Evolutionary conservation across 345 rosid genomes (phyloP).

Genomic region (Rhodamnia argentea): DNA sequence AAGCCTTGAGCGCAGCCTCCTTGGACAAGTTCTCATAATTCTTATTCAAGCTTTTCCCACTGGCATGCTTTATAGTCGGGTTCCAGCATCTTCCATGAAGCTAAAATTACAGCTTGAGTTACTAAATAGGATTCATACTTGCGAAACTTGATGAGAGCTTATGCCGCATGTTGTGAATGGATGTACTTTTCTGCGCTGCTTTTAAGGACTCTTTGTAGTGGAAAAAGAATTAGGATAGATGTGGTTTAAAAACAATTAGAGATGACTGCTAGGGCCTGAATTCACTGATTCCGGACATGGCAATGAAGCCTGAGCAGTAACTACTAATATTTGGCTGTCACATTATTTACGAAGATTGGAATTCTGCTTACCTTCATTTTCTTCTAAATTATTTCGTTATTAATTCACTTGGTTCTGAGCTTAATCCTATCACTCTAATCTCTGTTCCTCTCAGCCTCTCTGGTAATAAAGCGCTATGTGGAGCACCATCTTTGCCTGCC

Average conservation of each 20-base stretch:
- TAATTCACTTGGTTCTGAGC: neutral
- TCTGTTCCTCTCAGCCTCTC: constrained; percentile 51
- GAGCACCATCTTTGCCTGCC: constrained; percentile 59
- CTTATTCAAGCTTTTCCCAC: neutral
- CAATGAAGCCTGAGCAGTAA: neutral
- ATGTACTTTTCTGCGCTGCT: neutral
- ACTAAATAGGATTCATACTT: neutral
- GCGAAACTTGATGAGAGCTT: neutral
- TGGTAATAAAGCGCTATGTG: constrained; percentile 90
- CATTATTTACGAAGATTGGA: neutral
- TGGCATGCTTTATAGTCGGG: neutral
- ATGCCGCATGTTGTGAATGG: neutral
- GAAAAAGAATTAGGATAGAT: neutral
- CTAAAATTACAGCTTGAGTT: neutral
- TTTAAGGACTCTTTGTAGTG: neutral
- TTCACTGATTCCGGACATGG: neutral
- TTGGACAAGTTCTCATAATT: neutral
- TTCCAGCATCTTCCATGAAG: neutral
- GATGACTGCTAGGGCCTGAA: neutral
- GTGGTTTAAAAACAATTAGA: neutral
- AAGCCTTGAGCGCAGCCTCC: neutral
- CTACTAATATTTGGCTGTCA: neutral
- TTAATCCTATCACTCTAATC: neutral
- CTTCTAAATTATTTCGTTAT: neutral
- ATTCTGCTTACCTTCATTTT: neutral